A percentile compares a stretch with the other conserved stretches of the same genome.
Conservation (phyloP, 352 stramenopile genomes). For the Globisporangium nunn region DNA sequence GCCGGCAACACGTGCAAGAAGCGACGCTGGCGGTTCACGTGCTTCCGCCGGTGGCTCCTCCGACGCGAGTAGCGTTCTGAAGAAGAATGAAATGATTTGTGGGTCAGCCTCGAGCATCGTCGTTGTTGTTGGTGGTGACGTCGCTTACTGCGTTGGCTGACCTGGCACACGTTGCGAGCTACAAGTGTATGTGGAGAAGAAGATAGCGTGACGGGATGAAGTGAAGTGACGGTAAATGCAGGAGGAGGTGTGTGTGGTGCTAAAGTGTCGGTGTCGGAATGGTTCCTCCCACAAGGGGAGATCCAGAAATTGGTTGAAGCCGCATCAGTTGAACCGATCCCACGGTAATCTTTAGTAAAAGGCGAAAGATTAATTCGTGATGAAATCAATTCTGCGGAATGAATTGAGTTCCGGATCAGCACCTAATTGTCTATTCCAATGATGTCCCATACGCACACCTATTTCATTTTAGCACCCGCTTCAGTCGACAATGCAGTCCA, state of each 20-base stretch:
- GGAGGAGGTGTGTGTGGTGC: neutral
- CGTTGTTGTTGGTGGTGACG: too few species aligned
- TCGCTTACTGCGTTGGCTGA: too few species aligned
- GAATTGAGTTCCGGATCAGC: neutral
- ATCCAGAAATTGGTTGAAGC: slow-evolving; percentile 74
- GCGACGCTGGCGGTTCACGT: neutral
- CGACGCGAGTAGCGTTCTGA: neutral
- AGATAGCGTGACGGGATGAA: neutral
- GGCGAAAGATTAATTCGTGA: slow-evolving; percentile 88
- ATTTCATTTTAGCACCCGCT: neutral
- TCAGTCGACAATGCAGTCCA: neutral
- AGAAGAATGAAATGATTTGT: too few species aligned
- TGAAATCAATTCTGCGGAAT: slow-evolving; percentile 63
- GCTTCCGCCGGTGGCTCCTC: slow-evolving; percentile 7
- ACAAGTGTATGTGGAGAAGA: too few species aligned
- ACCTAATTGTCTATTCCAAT: neutral
- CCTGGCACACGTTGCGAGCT: too few species aligned
- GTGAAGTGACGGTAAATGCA: neutral
- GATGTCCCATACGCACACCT: neutral
- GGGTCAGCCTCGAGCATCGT: too few species aligned
- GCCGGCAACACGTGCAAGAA: neutral
- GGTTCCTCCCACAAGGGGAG: slow-evolving; percentile 11
- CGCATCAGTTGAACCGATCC: slow-evolving; percentile 68
- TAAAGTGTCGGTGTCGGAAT: neutral
- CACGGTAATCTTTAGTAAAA: slow-evolving; percentile 94